These are phyloP conservation scores for Phytophthora ramorum DNA, from an alignment of 352 stramenopile genomes.

Conservation along the genomic window DNA sequence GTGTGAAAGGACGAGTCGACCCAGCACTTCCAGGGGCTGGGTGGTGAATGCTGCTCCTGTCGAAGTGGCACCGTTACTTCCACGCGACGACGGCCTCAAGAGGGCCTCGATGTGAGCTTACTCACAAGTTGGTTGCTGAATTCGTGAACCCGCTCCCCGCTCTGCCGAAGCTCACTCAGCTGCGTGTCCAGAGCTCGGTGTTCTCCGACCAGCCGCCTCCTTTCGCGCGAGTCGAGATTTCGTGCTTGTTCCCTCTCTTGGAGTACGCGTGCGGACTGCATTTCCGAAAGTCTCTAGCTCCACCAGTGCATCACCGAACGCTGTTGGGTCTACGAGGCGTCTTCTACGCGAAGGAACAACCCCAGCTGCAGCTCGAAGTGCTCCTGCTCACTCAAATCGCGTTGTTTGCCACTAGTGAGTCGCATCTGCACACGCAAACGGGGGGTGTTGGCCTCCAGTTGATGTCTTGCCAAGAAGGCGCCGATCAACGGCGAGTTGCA, in stretches of 20 bases:
- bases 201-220: conserved; percentile 31
- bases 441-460: conserved; percentile 55
- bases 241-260: conserved; percentile 50
- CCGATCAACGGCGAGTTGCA: conserved; percentile 71
- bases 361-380: conserved; percentile 44
- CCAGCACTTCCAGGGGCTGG: conserved; percentile 10
- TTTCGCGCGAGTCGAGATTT: conserved; percentile 43
- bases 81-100: conserved; percentile 3
- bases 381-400: conserved; percentile 54
- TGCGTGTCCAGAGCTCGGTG: conserved; percentile 51
- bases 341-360: conserved; percentile 44
- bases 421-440: conserved; percentile 63
- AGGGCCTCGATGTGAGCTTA: conserved; percentile 50
- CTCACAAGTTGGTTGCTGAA: conserved; percentile 78
- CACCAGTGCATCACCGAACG: conserved; percentile 55
- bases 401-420: conserved; percentile 58
- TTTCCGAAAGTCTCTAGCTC: conserved; percentile 70
- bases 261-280: conserved; percentile 50
- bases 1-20: conserved; percentile 20
- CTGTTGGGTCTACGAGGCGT: conserved; percentile 54
- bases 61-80: background rate
- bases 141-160: conserved; percentile 51
- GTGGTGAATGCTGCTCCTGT: background rate
- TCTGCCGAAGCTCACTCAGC: conserved; percentile 47
- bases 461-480: conserved; percentile 57